phyloP scores from a whole-genome alignment of 805 yeast species.

The Clavispora phyllophila region DNA sequence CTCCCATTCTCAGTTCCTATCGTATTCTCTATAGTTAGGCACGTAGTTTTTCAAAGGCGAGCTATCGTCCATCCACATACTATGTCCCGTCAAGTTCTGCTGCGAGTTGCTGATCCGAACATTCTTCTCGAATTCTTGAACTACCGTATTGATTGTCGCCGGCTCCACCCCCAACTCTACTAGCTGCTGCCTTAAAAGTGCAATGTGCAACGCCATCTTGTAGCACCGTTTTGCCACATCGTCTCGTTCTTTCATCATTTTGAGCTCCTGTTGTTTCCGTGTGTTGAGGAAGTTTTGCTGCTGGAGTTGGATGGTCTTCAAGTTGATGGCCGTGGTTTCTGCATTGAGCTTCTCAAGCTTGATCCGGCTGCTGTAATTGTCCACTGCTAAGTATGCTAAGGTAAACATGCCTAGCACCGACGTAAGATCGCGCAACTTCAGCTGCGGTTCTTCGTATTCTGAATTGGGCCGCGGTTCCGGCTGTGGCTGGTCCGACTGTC shows the following conservation, averaged over 20 bases:
- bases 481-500: neutral
- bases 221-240: slow-evolving; percentile 43
- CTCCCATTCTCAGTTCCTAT: slow-evolving; percentile 19
- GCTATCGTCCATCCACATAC: slow-evolving; percentile 57
- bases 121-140: slow-evolving; percentile 50
- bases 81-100: slow-evolving; percentile 50
- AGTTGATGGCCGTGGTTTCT: slow-evolving; percentile 34
- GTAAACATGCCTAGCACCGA: slow-evolving; percentile 39
- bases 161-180: slow-evolving; percentile 56
- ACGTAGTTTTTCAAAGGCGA: slow-evolving; percentile 43
- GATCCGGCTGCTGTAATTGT: slow-evolving; percentile 42
- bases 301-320: slow-evolving; percentile 35
- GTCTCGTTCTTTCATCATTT: slow-evolving; percentile 48
- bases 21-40: slow-evolving; percentile 62
- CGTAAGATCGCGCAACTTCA: slow-evolving; percentile 27
- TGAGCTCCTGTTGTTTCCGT: slow-evolving; percentile 48
- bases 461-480: neutral
- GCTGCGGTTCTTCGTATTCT: neutral
- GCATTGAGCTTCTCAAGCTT: slow-evolving; percentile 30
- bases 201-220: slow-evolving; percentile 65
- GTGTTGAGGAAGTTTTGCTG: slow-evolving; percentile 48
- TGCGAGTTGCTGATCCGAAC: slow-evolving; percentile 55
- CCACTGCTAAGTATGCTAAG: slow-evolving; percentile 46
- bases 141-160: slow-evolving; percentile 46
- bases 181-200: slow-evolving; percentile 58